These are phyloP conservation scores for Scytalidium sp. DNA, from an alignment of 2,329 filamentous ascomycete species.

Conservation along the genomic window DNA sequence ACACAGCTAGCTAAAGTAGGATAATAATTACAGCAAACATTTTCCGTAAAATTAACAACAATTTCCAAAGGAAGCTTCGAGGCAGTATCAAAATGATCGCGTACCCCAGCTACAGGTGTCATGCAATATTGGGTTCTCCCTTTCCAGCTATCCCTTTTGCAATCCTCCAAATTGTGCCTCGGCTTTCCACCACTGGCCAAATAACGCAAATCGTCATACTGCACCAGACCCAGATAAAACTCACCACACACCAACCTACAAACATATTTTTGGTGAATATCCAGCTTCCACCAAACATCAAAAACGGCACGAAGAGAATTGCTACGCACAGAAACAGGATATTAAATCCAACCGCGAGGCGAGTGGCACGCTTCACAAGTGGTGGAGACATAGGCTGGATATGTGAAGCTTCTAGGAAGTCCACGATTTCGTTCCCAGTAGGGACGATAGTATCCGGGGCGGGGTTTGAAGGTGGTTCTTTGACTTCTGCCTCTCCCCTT, in stretches of 20 bases:
- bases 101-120: too few species aligned
- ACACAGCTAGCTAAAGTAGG: too few species aligned
- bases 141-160: slow-evolving; percentile 15
- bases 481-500: slow-evolving; percentile 8
- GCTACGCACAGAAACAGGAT: slow-evolving; percentile 32
- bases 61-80: too few species aligned
- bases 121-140: too few species aligned
- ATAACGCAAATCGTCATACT: slow-evolving; percentile 35
- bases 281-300: slow-evolving; percentile 35
- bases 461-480: slow-evolving; percentile 15
- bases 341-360: slow-evolving; percentile 34
- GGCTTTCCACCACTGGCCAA: slow-evolving; percentile 36
- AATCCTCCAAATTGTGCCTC: slow-evolving; percentile 27
- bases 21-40: too few species aligned
- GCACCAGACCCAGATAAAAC: slow-evolving; percentile 38
- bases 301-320: slow-evolving; percentile 36
- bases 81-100: too few species aligned
- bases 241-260: slow-evolving; percentile 35
- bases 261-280: slow-evolving; percentile 33
- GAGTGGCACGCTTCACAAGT: slow-evolving; percentile 31
- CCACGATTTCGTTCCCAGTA: slow-evolving; percentile 38
- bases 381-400: slow-evolving; percentile 39
- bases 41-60: too few species aligned
- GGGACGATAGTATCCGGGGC: slow-evolving; percentile 21
- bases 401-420: slow-evolving; percentile 35